These are phyloP conservation scores for Parastagonospora nodorum DNA, from an alignment of 2,329 filamentous ascomycete genomes.

Conservation along the genomic window DNA sequence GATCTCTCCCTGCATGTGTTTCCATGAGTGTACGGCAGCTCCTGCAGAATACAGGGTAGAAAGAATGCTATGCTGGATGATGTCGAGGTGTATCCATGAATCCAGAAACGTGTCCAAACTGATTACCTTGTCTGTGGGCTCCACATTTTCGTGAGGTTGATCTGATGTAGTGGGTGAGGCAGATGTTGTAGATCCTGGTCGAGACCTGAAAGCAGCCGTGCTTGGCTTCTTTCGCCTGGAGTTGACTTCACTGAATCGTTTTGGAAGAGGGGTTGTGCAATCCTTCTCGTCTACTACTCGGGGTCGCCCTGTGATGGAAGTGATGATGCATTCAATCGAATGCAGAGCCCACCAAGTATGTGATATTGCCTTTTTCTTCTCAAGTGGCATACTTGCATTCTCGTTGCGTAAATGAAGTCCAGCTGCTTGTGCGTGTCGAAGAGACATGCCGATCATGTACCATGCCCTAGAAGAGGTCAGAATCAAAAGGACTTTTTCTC, in stretches of 20 bases:
- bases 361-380: slow-evolving; percentile 39
- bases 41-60: slow-evolving; percentile 44
- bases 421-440: slow-evolving; percentile 44
- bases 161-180: not conserved
- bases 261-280: slow-evolving; percentile 39
- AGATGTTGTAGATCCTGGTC: not conserved
- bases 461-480: slow-evolving; percentile 26
- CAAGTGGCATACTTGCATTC: slow-evolving; percentile 21
- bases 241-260: not conserved
- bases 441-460: slow-evolving; percentile 43
- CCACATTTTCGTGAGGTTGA: not conserved
- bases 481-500: too few relatives aligned
- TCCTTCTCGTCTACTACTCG: slow-evolving; percentile 38
- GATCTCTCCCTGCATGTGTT: slow-evolving; percentile 32
- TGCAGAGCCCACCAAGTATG: slow-evolving; percentile 50
- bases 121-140: slow-evolving; percentile 8
- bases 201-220: too few relatives aligned
- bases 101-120: slow-evolving; percentile 34
- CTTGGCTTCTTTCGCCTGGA: too few relatives aligned
- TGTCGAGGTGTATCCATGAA: slow-evolving; percentile 8
- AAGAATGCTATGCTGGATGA: slow-evolving; percentile 24
- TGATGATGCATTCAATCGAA: slow-evolving; percentile 44
- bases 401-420: slow-evolving; percentile 48
- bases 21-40: slow-evolving; percentile 41
- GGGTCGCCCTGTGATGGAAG: slow-evolving; percentile 47